A percentile compares a stretch with the other conserved stretches of the same genome.
Conservation (phyloP, 208 protist genomes). For the Crithidia bombi region DNA sequence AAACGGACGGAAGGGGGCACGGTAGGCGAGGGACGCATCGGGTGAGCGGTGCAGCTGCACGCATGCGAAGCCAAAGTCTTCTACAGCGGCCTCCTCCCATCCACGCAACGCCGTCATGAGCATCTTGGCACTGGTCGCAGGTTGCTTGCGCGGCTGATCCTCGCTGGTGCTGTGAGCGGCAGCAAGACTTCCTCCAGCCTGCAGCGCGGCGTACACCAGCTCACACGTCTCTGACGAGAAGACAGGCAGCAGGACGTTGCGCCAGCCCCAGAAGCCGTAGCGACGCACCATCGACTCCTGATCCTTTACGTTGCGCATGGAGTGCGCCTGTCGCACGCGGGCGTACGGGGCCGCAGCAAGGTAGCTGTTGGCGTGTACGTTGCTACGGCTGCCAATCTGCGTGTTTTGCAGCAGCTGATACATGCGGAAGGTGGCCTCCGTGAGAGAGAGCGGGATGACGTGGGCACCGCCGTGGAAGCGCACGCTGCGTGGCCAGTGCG, state of each 20-base stretch:
- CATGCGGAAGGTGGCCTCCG: conserved; percentile 19
- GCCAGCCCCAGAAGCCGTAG: conserved; percentile 31
- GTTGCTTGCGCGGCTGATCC: background rate
- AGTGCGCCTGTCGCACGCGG: conserved; percentile 19
- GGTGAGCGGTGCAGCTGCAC: conserved; percentile 22
- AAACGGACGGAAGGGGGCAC: conserved; percentile 8
- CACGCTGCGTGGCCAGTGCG: conserved; percentile 76
- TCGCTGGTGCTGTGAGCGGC: background rate
- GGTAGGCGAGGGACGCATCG: conserved; percentile 14
- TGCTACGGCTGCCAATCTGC: conserved; percentile 13
- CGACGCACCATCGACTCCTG: conserved; percentile 21
- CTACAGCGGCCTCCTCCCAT: conserved; percentile 95
- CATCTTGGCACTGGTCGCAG: conserved; percentile 14
- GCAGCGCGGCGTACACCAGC: conserved; percentile 13
- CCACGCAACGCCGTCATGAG: conserved; percentile 1
- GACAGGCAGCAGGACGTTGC: conserved; percentile 24
- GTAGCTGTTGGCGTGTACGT: conserved; percentile 8
- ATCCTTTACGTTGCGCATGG: conserved; percentile 13
- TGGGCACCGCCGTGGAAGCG: conserved; percentile 20
- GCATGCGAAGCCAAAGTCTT: conserved; percentile 17
- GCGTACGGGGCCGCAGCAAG: conserved; percentile 16
- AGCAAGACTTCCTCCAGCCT: background rate
- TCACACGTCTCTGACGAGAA: conserved; percentile 10
- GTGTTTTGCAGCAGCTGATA: conserved; percentile 27
- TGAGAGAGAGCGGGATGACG: conserved; percentile 12